Evolutionary conservation across 129 eudicot genomes (phyloP), one percentile per base, ranked within the genome.

Genomic region (Lonicera japonica): DNA sequence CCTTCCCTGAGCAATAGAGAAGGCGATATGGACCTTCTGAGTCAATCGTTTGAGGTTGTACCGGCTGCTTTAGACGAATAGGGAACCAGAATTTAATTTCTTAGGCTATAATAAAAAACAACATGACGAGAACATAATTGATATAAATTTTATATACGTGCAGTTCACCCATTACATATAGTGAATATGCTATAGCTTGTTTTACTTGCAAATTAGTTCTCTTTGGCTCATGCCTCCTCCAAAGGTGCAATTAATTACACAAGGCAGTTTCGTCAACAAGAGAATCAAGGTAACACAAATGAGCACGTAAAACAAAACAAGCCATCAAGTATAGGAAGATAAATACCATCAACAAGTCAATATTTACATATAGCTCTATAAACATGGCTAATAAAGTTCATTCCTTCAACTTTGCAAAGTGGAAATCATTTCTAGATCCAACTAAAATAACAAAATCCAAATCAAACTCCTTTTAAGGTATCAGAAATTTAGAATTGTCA

Each of bases 1-100:
- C 94, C 55, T 88, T 88, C 22, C 80, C 77, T 11, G 96, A 82
- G 78, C 79, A 65, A 58, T 79, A 86, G 46, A 79, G 73, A 65
- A 79, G 84, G 48, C 84, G 80, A 53, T 79, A 79, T 61, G 84
- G 80, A 20, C 84, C 80, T 21, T 79, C 84, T 20, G 84, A 74
- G 45, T 79, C 84, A 1, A 45, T 45, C 51, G 3, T 45, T 45
- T 45, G 51, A 10, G 14, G n/a, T 12, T 12, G 51, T 11, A 46
- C 21, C 41, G 55, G 77, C 77, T 70, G 64, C 70, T 48, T 55
- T 29, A 34, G 34, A 21, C 8, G 47, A 65, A 16, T 68, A 21
- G 60, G 29, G 43, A 45, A 45, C 51, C 7, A 45, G 51, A 45
- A 45, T 45, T 45, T 45, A 11, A 45, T 11, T 29, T 39, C 46